Conservation (phyloP, 257 asterid genomes). For the Thymus mandschuricus region DNA sequence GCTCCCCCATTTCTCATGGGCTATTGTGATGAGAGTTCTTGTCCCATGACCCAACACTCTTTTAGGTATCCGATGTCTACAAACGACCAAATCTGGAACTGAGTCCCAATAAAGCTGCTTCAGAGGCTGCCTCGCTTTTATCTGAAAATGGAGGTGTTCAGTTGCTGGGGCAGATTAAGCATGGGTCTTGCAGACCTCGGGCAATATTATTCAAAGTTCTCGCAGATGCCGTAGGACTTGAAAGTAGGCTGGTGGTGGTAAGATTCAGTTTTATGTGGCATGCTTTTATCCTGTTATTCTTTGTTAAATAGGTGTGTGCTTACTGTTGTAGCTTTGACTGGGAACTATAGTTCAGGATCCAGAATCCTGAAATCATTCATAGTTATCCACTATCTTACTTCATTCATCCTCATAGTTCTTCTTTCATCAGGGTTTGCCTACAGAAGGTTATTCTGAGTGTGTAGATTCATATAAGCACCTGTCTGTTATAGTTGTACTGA, state of each 20-base stretch:
- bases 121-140: slow-evolving; percentile 58
- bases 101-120: slow-evolving; percentile 70
- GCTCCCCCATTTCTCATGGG: slow-evolving; percentile 30
- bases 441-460: slow-evolving; percentile 78
- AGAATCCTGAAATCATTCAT: slow-evolving; percentile 14
- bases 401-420: slow-evolving; percentile 25
- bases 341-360: slow-evolving; percentile 20
- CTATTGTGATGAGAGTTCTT: slow-evolving; percentile 25
- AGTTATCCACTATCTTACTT: slow-evolving; percentile 26
- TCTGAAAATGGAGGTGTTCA: slow-evolving; percentile 73
- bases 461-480: slow-evolving; percentile 89
- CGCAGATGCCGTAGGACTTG: slow-evolving; percentile 97
- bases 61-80: slow-evolving; percentile 85
- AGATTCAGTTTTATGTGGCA: slow-evolving; percentile 33
- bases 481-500: slow-evolving; percentile 84
- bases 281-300: not conserved
- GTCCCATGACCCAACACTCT: slow-evolving; percentile 33
- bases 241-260: slow-evolving; percentile 91
- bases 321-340: slow-evolving; percentile 15
- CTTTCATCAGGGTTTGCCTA: slow-evolving; percentile 81
- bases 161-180: slow-evolving; percentile 88
- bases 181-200: slow-evolving; percentile 91
- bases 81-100: slow-evolving; percentile 74
- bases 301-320: not conserved
- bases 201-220: slow-evolving; percentile 95